phyloP scores from a whole-genome alignment of 2,329 filamentous ascomycete species.

The Botryotinia convoluta region DNA sequence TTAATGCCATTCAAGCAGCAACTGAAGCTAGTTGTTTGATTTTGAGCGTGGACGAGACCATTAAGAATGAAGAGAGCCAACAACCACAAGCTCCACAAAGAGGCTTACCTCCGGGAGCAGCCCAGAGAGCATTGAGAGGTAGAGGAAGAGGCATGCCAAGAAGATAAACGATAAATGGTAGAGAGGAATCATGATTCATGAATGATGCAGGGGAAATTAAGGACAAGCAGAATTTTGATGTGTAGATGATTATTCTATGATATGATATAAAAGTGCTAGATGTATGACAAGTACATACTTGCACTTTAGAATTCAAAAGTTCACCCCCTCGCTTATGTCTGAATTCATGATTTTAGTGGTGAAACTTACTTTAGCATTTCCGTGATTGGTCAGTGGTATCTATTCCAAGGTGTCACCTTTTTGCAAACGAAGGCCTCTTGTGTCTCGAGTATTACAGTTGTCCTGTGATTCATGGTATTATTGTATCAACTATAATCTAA shows the following conservation, averaged over 20 bases:
- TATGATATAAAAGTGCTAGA: slow-evolving; percentile 11
- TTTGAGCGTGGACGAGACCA: slow-evolving; percentile 94
- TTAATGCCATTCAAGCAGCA: slow-evolving; percentile 94
- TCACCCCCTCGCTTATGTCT: slow-evolving; percentile 6
- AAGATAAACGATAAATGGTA: slow-evolving; percentile 29
- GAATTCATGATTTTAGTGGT: not conserved
- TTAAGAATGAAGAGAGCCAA: slow-evolving; percentile 93
- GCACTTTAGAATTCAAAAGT: not conserved
- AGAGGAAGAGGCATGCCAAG: slow-evolving; percentile 87
- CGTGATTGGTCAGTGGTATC: not conserved
- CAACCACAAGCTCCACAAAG: slow-evolving; percentile 77
- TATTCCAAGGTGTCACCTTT: not conserved
- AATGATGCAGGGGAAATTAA: slow-evolving; percentile 9
- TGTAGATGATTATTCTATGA: slow-evolving; percentile 8
- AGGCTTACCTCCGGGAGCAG: slow-evolving; percentile 74
- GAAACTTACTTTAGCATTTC: not conserved
- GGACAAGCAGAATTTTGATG: not conserved
- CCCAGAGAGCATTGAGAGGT: slow-evolving; percentile 81
- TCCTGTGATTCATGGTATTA: not conserved
- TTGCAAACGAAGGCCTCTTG: not conserved
- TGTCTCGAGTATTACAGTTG: not conserved
- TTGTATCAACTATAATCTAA: not conserved
- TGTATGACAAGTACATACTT: slow-evolving; percentile 7
- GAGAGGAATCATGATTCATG: slow-evolving; percentile 16
- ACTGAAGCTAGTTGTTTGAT: slow-evolving; percentile 96